Conservation (phyloP, 306 rosid genomes). For the Cucurbita ficifolia region DNA sequence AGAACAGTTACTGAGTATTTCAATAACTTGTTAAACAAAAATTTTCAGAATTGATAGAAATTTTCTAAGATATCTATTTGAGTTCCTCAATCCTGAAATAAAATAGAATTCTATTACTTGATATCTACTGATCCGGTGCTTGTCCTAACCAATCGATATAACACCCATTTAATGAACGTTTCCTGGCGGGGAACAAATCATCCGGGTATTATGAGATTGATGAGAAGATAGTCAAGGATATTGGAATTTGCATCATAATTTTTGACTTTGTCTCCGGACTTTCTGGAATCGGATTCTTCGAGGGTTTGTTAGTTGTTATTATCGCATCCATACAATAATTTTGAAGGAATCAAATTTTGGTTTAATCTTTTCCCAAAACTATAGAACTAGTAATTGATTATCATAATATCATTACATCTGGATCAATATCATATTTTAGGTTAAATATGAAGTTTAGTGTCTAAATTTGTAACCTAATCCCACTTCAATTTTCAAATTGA, state of each 20-base stretch:
- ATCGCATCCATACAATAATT: neutral
- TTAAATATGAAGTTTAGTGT: too few relatives aligned
- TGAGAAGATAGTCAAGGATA: neutral
- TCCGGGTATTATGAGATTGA: neutral
- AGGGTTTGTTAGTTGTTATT: neutral
- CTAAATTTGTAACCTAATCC: neutral
- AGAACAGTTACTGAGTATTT: too few relatives aligned
- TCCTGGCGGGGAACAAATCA: too few relatives aligned
- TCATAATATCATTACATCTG: neutral
- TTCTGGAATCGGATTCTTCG: neutral
- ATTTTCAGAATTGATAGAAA: too few relatives aligned
- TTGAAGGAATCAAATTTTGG: too few relatives aligned
- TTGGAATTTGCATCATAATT: neutral
- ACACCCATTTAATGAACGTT: too few relatives aligned
- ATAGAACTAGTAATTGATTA: neutral
- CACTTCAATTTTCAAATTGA: neutral
- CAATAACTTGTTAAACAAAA: too few relatives aligned
- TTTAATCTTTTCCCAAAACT: neutral
- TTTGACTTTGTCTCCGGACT: neutral
- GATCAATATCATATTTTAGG: neutral
- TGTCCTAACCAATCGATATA: too few relatives aligned
- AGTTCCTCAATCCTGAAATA: too few relatives aligned
- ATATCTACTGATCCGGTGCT: too few relatives aligned
- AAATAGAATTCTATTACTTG: too few relatives aligned
- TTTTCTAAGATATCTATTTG: too few relatives aligned